Base-by-base conservation (phyloP, 2,329 filamentous ascomycete species). In the Geoglossum cookeanum region DNA sequence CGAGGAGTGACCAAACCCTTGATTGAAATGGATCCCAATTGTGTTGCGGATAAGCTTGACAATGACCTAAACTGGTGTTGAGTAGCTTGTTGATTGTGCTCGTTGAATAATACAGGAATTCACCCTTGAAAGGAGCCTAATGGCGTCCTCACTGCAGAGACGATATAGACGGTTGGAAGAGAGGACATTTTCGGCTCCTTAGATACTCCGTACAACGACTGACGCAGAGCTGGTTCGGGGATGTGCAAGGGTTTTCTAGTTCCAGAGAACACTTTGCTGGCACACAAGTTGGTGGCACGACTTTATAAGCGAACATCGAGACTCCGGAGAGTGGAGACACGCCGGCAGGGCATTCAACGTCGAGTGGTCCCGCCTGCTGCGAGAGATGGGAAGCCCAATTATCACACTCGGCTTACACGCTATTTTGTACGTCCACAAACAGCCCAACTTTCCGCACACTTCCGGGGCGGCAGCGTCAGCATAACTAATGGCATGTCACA, bases 51-150 rank as follows among this genome's bases (percentile, higher is more conserved):
- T 69, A 94, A 77, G 71, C 86, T 90, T 60, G 89, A 89, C 58
- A 98, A 81, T 60, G 89, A 91, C 69, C 90, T 95, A 68, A 65
- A 62, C 45, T 63, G 37, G 17, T 27, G 29, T 57, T 57, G 52
- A 57, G 48, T 49, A 35, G 49, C 49, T 32, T 37, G 11, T 30
- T 17, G n/a, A 8, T 35, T 44, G 33, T 15, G 37, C 33, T 22
- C 22, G 27, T 30, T 15, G 35, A 39, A 32, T 44, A 35, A 15
- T 30, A 35, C 48, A 39, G 17, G 55, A 55, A 32, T 78, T 70
- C 73, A 94, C 88, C 92, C 92, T 67, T 95, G 80, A 74, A 98
- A 98, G 63, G 87, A 90, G 66, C 92, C 92, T 63, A 95, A 78
- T 56, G 92, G 92, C 62, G 92, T 98, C 72, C 90, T 82, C 67